Percentiles rank a stretch among this genome's conserved stretches.
These are phyloP conservation scores for Candida krabiensis DNA, from an alignment of 805 yeast species.

Conservation along the genomic window DNA sequence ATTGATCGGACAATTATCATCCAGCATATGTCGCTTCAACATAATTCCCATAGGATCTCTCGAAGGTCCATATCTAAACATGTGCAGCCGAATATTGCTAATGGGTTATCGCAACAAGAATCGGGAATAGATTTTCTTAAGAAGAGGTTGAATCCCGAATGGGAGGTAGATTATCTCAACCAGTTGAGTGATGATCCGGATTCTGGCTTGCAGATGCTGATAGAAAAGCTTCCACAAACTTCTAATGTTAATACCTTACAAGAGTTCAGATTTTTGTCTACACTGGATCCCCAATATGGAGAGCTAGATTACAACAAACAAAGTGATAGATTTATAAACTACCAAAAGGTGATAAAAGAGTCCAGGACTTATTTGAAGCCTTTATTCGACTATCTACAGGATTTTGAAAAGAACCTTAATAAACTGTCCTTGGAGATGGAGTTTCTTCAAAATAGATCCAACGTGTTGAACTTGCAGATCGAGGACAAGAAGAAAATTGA, in stretches of 20 bases:
- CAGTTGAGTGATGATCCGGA: conserved; percentile 17
- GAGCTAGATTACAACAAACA: conserved; percentile 15
- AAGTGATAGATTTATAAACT: conserved; percentile 23
- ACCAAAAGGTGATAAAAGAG: conserved; percentile 28
- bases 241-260: conserved; percentile 17
- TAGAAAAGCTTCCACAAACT: conserved; percentile 8
- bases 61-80: conserved; percentile 32
- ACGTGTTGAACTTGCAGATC: conserved; percentile 46
- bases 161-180: conserved; percentile 28
- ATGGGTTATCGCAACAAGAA: conserved; percentile 3
- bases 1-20: too few relatives aligned
- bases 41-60: conserved; percentile 23
- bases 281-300: conserved; percentile 15
- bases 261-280: conserved; percentile 23
- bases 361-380: conserved; percentile 45
- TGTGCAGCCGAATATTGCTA: conserved; percentile 12
- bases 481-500: conserved; percentile 49
- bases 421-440: conserved; percentile 61
- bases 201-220: conserved; percentile 13
- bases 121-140: conserved; percentile 15
- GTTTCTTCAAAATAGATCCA: conserved; percentile 53
- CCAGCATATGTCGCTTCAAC: too few relatives aligned
- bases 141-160: conserved; percentile 26
- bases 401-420: conserved; percentile 59
- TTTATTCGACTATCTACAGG: conserved; percentile 49